Conservation (phyloP, 1,139 yeast genomes). For the Protomyces lactucae-debilis region DNA sequence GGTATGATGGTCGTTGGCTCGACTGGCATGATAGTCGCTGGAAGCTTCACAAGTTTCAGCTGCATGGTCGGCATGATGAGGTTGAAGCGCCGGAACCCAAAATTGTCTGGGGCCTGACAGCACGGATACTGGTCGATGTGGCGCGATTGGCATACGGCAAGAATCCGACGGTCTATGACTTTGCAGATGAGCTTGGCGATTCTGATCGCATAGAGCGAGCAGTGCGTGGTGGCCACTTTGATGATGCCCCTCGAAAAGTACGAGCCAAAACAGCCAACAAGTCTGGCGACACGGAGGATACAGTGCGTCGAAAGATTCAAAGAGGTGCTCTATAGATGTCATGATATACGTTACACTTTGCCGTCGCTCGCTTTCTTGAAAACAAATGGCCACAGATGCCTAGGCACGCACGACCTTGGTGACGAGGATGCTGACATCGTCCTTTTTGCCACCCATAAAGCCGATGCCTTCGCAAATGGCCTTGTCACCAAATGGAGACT, state of each 20-base stretch:
- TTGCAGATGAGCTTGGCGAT: constrained; percentile 19
- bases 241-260: neutral
- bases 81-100: constrained; percentile 2
- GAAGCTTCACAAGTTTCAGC: constrained; percentile 35
- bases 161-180: constrained; percentile 36
- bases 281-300: neutral
- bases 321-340: neutral
- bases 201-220: constrained; percentile 7
- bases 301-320: neutral
- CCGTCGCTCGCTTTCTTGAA: neutral
- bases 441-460: constrained; percentile 31
- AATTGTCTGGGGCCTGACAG: constrained; percentile 91
- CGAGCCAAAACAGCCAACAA: neutral
- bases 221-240: constrained; percentile 5
- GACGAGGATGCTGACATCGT: constrained; percentile 29
- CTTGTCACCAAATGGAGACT: constrained; percentile 30
- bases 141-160: constrained; percentile 56
- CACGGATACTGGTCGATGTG: constrained; percentile 73
- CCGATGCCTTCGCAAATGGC: constrained; percentile 32
- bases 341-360: neutral
- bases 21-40: constrained; percentile 40
- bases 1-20: constrained; percentile 40
- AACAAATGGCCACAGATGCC: neutral
- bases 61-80: constrained; percentile 36
- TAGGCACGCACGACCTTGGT: constrained; percentile 4